These are phyloP conservation scores for Globisporangium takayamanum DNA, from an alignment of 352 stramenopile genomes.

Conservation along the genomic window DNA sequence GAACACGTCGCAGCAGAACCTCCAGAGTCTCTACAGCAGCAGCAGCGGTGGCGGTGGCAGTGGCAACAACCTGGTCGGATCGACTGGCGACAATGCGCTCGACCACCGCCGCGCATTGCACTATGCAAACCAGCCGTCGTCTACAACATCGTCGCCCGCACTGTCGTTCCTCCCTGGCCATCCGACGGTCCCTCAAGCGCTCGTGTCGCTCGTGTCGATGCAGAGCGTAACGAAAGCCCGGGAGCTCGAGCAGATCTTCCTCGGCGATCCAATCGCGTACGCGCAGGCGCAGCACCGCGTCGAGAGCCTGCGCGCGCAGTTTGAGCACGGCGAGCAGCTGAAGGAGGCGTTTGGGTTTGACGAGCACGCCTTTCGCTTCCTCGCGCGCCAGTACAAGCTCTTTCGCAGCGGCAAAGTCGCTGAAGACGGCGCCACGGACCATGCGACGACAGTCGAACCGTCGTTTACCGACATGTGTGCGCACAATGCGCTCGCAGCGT, in stretches of 20 bases:
- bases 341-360: conserved; percentile 84
- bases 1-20: conserved; percentile 15
- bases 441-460: conserved; percentile 12
- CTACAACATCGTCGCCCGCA: conserved; percentile 26
- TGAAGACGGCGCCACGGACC: conserved; percentile 7
- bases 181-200: conserved; percentile 27
- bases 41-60: conserved; percentile 7
- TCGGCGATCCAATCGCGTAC: conserved; percentile 57
- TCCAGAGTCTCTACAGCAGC: conserved; percentile 10
- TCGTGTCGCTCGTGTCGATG: conserved; percentile 71
- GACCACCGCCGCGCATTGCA: conserved; percentile 11
- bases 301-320: conserved; percentile 55
- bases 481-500: conserved; percentile 75
- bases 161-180: conserved; percentile 26
- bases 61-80: conserved; percentile 4
- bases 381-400: conserved; percentile 67
- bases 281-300: conserved; percentile 43
- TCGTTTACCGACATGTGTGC: conserved; percentile 73
- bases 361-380: conserved; percentile 77
- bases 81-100: conserved; percentile 1
- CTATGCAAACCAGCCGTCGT: conserved; percentile 16
- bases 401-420: conserved; percentile 19
- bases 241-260: conserved; percentile 66
- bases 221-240: conserved; percentile 57
- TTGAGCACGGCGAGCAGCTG: conserved; percentile 58